phyloP scores from a whole-genome alignment of 139 green algal species.

The Coelastrella sp. region DNA sequence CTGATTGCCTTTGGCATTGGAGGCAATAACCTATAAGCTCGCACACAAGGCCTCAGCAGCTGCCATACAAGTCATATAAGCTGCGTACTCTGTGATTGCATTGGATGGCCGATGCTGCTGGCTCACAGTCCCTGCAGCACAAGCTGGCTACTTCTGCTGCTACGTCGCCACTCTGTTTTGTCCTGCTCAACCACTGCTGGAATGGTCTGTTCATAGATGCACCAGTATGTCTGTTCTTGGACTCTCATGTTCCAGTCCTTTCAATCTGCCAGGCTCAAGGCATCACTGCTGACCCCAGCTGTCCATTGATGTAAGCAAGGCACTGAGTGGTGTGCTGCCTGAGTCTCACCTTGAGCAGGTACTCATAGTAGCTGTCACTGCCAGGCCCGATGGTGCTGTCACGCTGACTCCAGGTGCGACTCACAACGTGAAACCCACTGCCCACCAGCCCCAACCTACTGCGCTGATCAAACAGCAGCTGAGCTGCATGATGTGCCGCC shows the following conservation, averaged over 20 bases:
- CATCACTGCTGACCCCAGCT: background rate
- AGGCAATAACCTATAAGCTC: background rate
- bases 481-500: slow-evolving; percentile 36
- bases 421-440: slow-evolving; percentile 77
- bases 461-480: slow-evolving; percentile 47
- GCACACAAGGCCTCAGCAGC: background rate
- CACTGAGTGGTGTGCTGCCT: background rate
- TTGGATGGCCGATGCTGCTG: too few species aligned
- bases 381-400: slow-evolving; percentile 83
- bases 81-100: too few species aligned
- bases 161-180: too few species aligned
- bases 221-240: too few species aligned
- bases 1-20: background rate
- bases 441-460: slow-evolving; percentile 76
- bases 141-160: too few species aligned
- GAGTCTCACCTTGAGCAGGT: slow-evolving; percentile 85
- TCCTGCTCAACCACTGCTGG: too few species aligned
- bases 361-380: slow-evolving; percentile 93
- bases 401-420: slow-evolving; percentile 72
- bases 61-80: background rate
- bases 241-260: too few species aligned
- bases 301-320: background rate
- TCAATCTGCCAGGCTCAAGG: background rate
- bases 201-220: too few species aligned
- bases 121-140: too few species aligned